Evolutionary conservation across 2,329 filamentous ascomycete species (phyloP), one percentile per base, ranked within the genome.

Genomic region (Fusarium sp.): DNA sequence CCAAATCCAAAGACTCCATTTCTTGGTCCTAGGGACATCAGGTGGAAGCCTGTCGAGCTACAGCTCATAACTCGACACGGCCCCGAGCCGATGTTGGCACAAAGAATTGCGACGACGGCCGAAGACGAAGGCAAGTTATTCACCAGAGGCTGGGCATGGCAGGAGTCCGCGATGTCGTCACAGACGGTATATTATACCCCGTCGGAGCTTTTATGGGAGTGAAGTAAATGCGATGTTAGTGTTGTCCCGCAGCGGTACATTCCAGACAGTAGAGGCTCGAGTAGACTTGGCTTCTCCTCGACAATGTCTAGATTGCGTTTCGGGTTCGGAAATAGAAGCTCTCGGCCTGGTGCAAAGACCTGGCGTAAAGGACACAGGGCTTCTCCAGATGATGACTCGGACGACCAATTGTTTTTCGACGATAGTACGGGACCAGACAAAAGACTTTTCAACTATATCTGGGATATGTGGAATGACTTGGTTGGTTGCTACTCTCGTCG

Each of bases 121-220:
- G 21, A 55, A 11, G 53, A 55, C 13, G 16, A 46, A 32, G 53
- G 53, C 2, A 37, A 21, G 3, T 21, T 55, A 0, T 55, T 55
- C 4, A 46, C 41, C 2, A 28, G 41, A 25, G 53, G n/a, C 0
- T 55, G 53, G 53, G 18, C 53, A 4, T 46, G 41, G 41, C 53
- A 55, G 5, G 53, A 55, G 41, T n/a, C 53, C 11, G 42, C 41
- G 6, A 46, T 55, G 41, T 55, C 53, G 6, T 27, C 53, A 5
- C 41, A 20, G 4, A 46, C 8, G 11, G 6, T 37, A 3, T 55
- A 46, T 5, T 55, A 40, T 18, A 55, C 53, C 1, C 42, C 53
- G 0, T 47, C 53, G 0, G 53, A 47, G 21, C 42, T 55, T 5
- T 47, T 55, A 0, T 55, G 53, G 53, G 53, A 55, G 9, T 55